These are phyloP conservation scores for Fusarium begoniae DNA, from an alignment of 2,329 filamentous ascomycete genomes.

Conservation along the genomic window DNA sequence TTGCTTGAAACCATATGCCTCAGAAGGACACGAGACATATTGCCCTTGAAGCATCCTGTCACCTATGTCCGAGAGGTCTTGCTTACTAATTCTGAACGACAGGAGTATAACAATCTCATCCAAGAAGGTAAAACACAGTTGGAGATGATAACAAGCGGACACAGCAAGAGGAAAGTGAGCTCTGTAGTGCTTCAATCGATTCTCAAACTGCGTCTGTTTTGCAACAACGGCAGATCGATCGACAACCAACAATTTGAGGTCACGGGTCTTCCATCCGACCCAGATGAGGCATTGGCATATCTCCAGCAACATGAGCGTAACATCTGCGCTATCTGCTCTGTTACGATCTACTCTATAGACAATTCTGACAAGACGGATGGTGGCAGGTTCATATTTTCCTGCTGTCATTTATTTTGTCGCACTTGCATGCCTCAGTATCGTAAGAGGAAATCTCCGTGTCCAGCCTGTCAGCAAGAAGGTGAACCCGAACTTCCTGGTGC, in stretches of 20 bases:
- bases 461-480: neutral
- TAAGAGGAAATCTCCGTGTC: neutral
- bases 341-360: neutral
- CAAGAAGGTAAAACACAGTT: neutral
- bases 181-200: neutral
- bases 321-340: neutral
- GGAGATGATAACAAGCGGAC: neutral
- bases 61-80: accelerated
- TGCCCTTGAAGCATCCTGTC: accelerated
- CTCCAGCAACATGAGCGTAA: neutral
- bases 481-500: neutral
- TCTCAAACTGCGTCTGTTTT: neutral
- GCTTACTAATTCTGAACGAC: neutral
- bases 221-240: neutral
- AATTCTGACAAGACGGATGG: neutral
- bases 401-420: neutral
- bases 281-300: neutral
- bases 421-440: neutral
- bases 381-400: neutral
- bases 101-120: neutral
- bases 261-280: neutral
- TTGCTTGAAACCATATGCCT: neutral
- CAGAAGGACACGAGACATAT: neutral
- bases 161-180: neutral
- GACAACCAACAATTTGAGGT: neutral